These are phyloP conservation scores for Durusdinium trenchii DNA, from an alignment of 73 alveolate genomes.

Conservation along the genomic window DNA sequence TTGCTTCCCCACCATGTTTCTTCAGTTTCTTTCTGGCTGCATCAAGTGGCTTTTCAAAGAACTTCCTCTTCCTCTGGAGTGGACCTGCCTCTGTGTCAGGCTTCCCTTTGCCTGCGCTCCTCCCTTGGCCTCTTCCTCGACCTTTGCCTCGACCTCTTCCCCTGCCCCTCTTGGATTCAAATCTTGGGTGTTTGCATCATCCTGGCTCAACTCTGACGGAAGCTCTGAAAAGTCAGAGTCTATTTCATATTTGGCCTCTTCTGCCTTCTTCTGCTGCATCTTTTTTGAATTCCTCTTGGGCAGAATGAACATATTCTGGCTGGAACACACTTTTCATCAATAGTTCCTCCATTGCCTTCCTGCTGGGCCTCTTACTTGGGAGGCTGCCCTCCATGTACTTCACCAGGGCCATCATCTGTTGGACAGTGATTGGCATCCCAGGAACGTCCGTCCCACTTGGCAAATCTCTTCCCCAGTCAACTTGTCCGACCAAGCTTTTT, in stretches of 20 bases:
- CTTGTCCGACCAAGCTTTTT: too few species aligned
- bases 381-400: neutral
- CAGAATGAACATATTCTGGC: neutral
- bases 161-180: neutral
- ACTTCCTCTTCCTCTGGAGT: neutral
- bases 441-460: too few species aligned
- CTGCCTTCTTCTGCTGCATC: neutral
- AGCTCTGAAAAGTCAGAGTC: slow-evolving; percentile 24
- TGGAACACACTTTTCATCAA: neutral
- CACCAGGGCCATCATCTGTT: neutral
- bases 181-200: slow-evolving; percentile 11
- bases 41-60: neutral
- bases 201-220: neutral
- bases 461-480: too few species aligned
- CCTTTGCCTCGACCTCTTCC: slow-evolving; percentile 12
- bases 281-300: neutral
- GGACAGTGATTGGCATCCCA: neutral
- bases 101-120: neutral
- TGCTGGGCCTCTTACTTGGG: neutral
- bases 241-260: neutral
- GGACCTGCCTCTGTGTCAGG: neutral
- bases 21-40: neutral
- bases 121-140: neutral
- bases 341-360: neutral
- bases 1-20: neutral